Evolutionary conservation across 164 flowering plant species (phyloP), one percentile per base, ranked within the genome.

Genomic region (Macadamia integrifolia): DNA sequence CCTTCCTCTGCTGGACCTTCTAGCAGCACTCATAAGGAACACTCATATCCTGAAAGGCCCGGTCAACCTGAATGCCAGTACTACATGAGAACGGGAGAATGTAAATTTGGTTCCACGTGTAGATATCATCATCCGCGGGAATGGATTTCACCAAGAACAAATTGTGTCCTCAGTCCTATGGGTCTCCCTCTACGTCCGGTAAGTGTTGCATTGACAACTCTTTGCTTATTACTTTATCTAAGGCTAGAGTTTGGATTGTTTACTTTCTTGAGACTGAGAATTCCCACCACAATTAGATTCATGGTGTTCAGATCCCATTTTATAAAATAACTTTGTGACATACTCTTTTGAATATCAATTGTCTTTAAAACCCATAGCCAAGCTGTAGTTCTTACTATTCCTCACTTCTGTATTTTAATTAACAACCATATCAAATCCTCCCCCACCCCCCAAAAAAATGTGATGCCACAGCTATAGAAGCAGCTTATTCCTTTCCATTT

Each of bases 141-240:
- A 52, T 64, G 78, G 79, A 72, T 73, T 67, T 59, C 79, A 28
- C 81, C 82, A 57, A 81, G 76, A 63, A 58, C 83, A 55, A 82
- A 67, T 73, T 84, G 76, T 62, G 62, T 69, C 58, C 85, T 89
- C 68, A 82, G 88, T 67, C 85, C 85, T 61, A 73, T 78, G 69
- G 97, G 93, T 73, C 94, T 92, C 63, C 99, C 99, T 69, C 66
- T 92, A 64, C 97, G 95, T 50, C 90, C 91, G 70, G 97, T 94
- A 80, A 71, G 86, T 60, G 60, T 67, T 66, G 9, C 46, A 31
- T 40, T 57, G n/a, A 55, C 18, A 60, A 9, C 52, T 48, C 29
- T 64, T 69, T 58, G 15, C 65, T 48, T 67, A n/a, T 28, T 43
- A 23, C 46, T 2, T 60, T 23, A 55, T 62, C 23, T 28, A 49